These are phyloP conservation scores for Magnusiomyces suaveolens DNA, from an alignment of 1,139 yeast genomes.

Conservation along the genomic window DNA sequence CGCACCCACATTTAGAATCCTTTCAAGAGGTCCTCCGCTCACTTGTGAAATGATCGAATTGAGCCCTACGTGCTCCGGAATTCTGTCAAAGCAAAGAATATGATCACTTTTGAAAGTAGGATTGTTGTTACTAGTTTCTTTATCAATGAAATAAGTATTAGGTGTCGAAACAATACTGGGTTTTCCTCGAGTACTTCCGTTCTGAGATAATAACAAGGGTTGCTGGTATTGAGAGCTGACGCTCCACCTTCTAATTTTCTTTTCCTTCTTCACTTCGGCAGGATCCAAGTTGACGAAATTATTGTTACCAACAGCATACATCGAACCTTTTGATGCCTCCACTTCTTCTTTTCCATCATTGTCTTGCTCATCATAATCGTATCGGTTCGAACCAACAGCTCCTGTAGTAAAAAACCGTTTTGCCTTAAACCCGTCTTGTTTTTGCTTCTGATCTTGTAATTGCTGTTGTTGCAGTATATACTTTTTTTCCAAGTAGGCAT, in stretches of 20 bases:
- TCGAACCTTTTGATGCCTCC: not conserved
- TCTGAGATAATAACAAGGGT: not conserved
- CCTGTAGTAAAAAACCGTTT: not conserved
- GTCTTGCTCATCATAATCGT: not conserved
- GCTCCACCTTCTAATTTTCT: not conserved
- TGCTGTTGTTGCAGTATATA: not conserved
- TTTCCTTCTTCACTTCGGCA: not conserved
- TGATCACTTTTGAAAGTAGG: constrained; percentile 8
- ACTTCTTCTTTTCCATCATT: not conserved
- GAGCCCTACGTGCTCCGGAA: constrained; percentile 40
- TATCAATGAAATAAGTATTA: not conserved
- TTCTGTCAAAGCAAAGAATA: constrained; percentile 31
- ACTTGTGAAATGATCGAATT: constrained; percentile 48
- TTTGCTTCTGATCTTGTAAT: too few species aligned
- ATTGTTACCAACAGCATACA: not conserved
- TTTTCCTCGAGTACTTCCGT: constrained; percentile 1
- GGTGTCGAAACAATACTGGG: not conserved
- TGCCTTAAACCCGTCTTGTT: not conserved
- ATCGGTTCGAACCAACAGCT: not conserved
- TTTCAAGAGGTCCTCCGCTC: constrained; percentile 68
- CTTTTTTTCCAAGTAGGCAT: not conserved
- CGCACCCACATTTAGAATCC: constrained; percentile 29
- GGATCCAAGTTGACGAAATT: not conserved
- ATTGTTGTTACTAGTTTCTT: not conserved
- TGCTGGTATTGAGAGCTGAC: not conserved